Conservation (phyloP, 768 basidiomycete species). For the Cubamyces lactineus region DNA sequence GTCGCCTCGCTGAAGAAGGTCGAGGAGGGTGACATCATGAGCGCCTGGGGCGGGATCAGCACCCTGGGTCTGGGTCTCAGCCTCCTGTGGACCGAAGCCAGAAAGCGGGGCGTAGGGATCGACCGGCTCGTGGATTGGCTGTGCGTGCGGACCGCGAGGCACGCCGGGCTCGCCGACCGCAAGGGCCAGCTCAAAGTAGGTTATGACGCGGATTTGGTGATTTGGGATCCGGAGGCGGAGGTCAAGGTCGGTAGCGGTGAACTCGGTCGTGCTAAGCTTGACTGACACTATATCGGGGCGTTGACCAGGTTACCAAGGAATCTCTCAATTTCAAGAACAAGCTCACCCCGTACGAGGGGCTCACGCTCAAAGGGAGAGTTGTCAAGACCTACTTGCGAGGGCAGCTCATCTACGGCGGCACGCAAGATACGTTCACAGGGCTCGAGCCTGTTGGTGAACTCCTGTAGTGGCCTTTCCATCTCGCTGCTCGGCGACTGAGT, state of each 20-base stretch:
- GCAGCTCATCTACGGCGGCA: slow-evolving; percentile 58
- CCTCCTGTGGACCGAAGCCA: slow-evolving; percentile 86
- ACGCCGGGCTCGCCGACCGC: slow-evolving; percentile 66
- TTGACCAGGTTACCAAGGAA: slow-evolving; percentile 68
- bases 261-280: slow-evolving; percentile 4
- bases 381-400: slow-evolving; percentile 83
- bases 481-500: too few relatives aligned
- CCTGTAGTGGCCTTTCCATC: slow-evolving; percentile 9
- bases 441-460: slow-evolving; percentile 26
- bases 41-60: slow-evolving; percentile 94
- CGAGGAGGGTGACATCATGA: slow-evolving; percentile 80
- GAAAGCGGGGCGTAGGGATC: slow-evolving; percentile 59
- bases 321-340: slow-evolving; percentile 91
- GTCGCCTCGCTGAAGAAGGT: slow-evolving; percentile 77
- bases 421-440: slow-evolving; percentile 33
- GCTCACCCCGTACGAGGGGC: slow-evolving; percentile 86
- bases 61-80: slow-evolving; percentile 89
- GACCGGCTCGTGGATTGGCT: slow-evolving; percentile 76
- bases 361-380: slow-evolving; percentile 70
- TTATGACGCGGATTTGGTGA: slow-evolving; percentile 81
- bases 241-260: slow-evolving; percentile 40
- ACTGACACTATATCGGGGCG: slow-evolving; percentile 15
- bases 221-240: slow-evolving; percentile 73
- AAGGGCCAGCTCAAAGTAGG: slow-evolving; percentile 81
- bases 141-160: slow-evolving; percentile 71